phyloP scores from a whole-genome alignment of 768 basidiomycete species.

The Neoboletus brunneissimus region DNA sequence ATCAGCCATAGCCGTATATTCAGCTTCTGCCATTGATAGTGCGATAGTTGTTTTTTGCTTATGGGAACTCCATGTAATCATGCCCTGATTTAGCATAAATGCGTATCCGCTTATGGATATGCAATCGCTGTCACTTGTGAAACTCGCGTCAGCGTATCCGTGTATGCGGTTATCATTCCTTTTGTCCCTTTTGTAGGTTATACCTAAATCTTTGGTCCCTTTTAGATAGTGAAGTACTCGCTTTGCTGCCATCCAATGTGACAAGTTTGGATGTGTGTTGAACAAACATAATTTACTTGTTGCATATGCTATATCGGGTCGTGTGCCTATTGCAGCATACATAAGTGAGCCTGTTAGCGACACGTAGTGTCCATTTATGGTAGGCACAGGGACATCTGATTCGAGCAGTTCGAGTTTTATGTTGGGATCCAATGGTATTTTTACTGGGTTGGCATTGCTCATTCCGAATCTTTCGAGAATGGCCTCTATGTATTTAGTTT shows the following conservation, averaged over 20 bases:
- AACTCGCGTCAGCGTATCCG: neutral
- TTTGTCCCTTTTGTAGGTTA: neutral
- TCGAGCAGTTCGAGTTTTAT: neutral
- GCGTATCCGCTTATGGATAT: neutral
- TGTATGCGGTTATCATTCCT: neutral
- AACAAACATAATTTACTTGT: slow-evolving; percentile 7
- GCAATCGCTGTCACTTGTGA: neutral
- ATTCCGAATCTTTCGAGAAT: neutral
- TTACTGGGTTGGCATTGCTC: neutral
- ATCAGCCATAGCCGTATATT: neutral
- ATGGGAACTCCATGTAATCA: neutral
- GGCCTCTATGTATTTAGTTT: slow-evolving; percentile 9
- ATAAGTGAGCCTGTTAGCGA: slow-evolving; percentile 19
- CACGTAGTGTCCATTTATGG: neutral
- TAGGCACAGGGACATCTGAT: fast-evolving
- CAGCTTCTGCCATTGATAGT: neutral
- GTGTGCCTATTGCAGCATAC: slow-evolving; percentile 17
- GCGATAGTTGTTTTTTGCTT: neutral
- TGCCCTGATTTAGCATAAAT: neutral
- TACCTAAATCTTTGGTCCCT: neutral
- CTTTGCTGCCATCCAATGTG: slow-evolving; percentile 15
- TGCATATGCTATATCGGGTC: slow-evolving; percentile 9
- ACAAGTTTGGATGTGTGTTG: neutral
- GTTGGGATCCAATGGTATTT: neutral
- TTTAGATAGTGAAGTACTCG: slow-evolving; percentile 14